phyloP scores from a whole-genome alignment of 2,329 filamentous ascomycete species.

The Chalaropsis ovoidea region DNA sequence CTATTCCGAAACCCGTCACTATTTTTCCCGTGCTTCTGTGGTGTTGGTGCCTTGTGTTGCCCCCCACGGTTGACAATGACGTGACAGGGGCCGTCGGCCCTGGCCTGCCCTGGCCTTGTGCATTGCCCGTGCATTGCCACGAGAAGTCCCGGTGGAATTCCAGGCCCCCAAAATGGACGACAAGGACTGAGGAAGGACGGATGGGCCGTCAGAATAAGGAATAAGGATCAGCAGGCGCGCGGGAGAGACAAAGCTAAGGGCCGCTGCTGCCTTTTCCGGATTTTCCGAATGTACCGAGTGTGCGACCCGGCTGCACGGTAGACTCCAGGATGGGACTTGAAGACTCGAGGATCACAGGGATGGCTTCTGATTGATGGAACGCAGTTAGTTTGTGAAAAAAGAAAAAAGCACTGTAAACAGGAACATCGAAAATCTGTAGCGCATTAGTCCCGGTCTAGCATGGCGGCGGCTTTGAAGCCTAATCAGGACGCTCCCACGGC shows the following conservation, averaged over 20 bases:
- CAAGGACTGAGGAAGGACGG: too few species aligned
- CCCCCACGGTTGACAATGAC: not conserved
- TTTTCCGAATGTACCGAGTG: not conserved
- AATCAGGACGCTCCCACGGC: not conserved
- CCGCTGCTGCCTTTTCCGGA: not conserved
- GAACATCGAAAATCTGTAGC: not conserved
- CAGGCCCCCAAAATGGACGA: too few species aligned
- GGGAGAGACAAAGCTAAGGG: not conserved
- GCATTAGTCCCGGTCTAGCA: not conserved
- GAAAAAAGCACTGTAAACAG: not conserved
- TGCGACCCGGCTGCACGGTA: too few species aligned
- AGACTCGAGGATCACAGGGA: too few species aligned
- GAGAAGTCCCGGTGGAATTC: too few species aligned
- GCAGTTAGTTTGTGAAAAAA: not conserved
- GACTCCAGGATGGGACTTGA: too few species aligned
- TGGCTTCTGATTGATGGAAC: not conserved
- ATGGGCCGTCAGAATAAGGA: not conserved
- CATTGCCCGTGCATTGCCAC: too few species aligned
- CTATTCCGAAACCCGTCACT: not conserved
- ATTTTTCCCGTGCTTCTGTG: not conserved
- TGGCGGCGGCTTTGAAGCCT: not conserved
- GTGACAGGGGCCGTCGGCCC: too few species aligned
- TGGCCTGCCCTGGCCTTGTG: too few species aligned
- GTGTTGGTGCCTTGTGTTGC: not conserved
- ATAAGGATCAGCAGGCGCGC: not conserved